Base-by-base conservation (phyloP, 768 basidiomycete species). In the Hypholoma sublateritium region DNA sequence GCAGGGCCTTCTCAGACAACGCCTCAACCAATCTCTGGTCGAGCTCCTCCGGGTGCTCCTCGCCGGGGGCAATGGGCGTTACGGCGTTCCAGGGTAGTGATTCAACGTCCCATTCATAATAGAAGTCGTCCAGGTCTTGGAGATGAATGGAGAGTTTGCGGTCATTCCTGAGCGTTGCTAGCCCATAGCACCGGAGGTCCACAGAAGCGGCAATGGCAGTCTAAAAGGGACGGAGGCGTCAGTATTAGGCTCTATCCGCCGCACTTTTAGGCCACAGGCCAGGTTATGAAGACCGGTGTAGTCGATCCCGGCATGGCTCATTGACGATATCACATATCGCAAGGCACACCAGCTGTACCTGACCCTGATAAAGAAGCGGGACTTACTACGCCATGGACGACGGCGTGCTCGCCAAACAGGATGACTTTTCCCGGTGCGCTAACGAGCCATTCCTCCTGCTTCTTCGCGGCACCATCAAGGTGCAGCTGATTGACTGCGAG, bases 361-460 rank as follows among this genome's bases (percentile, higher is more conserved):
- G 62, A 56, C 25, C 51, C 45, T 50, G 67, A 34, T 61, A 50
- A 56, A 37, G 59, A 64, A 60, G 56, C 14, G 60, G 34, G 28
- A 85, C 92, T 80, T 69, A 95, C 94, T 50, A 94, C 89, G 53
- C 97, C 97, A 69, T 98, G 89, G 17, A 99, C 97, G 50, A 99
- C 97, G 16, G 97, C 96, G 72, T 99, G 97, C 74, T 99, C 97
- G 47, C 97, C 97, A 62, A 98, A 99, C 59, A 99, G 72, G 62
- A 99, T 98, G 57, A 98, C 91, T 69, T 99, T 99, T 22, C 97
- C 97, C 7, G 97, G 97, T 2, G 97, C 94, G 56, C 93, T 95
- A 56, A 98, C 88, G 51, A 97, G 81, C 87, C 91, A 91, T 67
- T 91, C 88, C 28, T 59, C 42, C 8, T 47, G 48, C 44, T 59